Evolutionary conservation across 2,329 filamentous ascomycete species (phyloP), one percentile per base, ranked within the genome.

Genomic region (Aureobasidium mangrovei): DNA sequence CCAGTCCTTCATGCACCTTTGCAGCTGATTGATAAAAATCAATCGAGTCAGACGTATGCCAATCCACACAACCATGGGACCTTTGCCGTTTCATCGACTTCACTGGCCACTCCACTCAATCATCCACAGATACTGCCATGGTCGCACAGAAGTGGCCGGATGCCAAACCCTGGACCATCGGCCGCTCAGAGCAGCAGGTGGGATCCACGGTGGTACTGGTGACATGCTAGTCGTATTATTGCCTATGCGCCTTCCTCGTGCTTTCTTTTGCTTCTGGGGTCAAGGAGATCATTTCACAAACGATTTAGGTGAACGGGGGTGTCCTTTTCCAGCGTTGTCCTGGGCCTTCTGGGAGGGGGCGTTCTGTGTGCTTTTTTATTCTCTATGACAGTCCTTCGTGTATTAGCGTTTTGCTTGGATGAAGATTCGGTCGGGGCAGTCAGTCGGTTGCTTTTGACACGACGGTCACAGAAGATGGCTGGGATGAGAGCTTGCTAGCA

Each of bases 261-360:
- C 18, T 18, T 18, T 18, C 18, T 18, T 18, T 35, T 51, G 39
- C 47, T 51, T 41, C 10, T 24, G 28, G 9, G 36, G 36, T 40
- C 28, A 28, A 33, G 18, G 33, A 28, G 46, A 40, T 26, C 35
- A 49, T 51, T 51, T 51, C 47, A 51, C 38, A 36, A 51, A 42
- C 32, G 36, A 51, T 51, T 41, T 51, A 51, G 38, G 36, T 27
- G 38, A 51, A 7, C 7, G 32, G 10, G 32, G 6, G 32, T 35
- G 32, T 10, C 32, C 32, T 35, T 35, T 7, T 35, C 10, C 32
- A 10, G 7, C 10, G 35, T 32, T 35, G 46, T n/a, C 39, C 12
- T 6, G 36, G 46, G 26, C 32, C 8, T 49, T 39, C 12, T 4
- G 2, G 35, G 18, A 46, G 1, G 29, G n/a, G 46, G 46, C 46